phyloP scores from a whole-genome alignment of 441 rosid species.

The Aquilaria agallochum region DNA sequence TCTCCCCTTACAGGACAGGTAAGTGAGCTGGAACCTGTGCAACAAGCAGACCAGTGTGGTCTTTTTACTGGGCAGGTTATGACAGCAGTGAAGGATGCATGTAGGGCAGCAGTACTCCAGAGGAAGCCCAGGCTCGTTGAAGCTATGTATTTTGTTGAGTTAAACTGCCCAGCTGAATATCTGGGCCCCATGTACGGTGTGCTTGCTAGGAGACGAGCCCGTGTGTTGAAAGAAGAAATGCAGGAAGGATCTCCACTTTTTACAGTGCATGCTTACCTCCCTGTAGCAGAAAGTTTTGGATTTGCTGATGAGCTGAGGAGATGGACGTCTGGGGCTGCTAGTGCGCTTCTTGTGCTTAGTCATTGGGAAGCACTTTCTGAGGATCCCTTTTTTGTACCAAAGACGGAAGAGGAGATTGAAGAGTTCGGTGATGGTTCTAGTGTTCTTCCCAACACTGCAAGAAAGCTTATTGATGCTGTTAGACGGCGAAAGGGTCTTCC shows the following conservation, averaged over 20 bases:
- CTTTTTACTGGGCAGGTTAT: conserved; percentile 84
- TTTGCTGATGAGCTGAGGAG: conserved; percentile 85
- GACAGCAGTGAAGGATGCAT: conserved; percentile 85
- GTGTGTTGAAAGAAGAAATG: conserved; percentile 89
- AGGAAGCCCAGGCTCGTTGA: conserved; percentile 80
- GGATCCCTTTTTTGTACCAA: conserved; percentile 93
- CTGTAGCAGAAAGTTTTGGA: conserved; percentile 87
- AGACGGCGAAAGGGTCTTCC: conserved; percentile 84
- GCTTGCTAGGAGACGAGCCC: conserved; percentile 74
- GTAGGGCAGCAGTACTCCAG: conserved; percentile 76
- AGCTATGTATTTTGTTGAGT: conserved; percentile 94
- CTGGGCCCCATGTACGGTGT: conserved; percentile 87
- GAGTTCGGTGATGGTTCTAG: conserved; percentile 96
- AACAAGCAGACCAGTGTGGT: conserved; percentile 58
- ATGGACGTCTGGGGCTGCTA: conserved; percentile 86
- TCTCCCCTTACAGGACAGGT: conserved; percentile 33
- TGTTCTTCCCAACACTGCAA: conserved; percentile 78
- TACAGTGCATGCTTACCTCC: conserved; percentile 79
- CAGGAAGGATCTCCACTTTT: conserved; percentile 85
- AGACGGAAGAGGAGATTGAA: conserved; percentile 89
- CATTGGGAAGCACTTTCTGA: conserved; percentile 89
- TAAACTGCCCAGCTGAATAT: conserved; percentile 72
- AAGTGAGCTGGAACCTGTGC: conserved; percentile 36
- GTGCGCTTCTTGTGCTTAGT: conserved; percentile 88
- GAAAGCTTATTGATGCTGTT: conserved; percentile 85